Evolutionary conservation across 371 early-diverging fungal species (phyloP).

Genomic region (Funneliformis caledonium): DNA sequence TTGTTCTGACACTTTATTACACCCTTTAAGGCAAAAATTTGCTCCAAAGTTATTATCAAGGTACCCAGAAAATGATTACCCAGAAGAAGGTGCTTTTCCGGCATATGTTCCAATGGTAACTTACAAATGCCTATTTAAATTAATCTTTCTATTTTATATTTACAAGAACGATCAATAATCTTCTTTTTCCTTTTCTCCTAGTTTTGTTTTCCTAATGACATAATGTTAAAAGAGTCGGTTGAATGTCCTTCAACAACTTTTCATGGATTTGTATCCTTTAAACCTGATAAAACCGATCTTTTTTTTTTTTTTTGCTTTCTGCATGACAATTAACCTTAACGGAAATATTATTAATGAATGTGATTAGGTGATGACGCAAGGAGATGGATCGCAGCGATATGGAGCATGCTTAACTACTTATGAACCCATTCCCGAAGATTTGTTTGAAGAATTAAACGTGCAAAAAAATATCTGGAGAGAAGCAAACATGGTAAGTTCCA

Average conservation of each 20-base stretch:
- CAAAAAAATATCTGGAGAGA: conserved; percentile 58
- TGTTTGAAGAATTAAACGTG: conserved; percentile 54
- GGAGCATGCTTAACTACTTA: conserved; percentile 25
- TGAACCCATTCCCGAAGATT: conserved; percentile 45
- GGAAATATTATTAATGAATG: background rate
- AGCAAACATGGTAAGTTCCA: conserved; percentile 53
- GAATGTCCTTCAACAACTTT: conserved; percentile 1
- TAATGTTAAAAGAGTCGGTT: conserved; percentile 4
- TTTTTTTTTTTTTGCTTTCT: background rate
- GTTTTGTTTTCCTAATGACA: conserved; percentile 36
- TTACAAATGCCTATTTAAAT: background rate
- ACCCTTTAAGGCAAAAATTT: conserved; percentile 29
- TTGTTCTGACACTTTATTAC: background rate
- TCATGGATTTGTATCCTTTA: conserved; percentile 38
- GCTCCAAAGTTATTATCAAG: background rate
- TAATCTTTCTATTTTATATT: background rate
- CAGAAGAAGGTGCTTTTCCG: conserved; percentile 22
- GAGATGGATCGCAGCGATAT: conserved; percentile 31
- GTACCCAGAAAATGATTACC: conserved; percentile 23
- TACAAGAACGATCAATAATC: background rate
- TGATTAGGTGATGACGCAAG: conserved; percentile 30
- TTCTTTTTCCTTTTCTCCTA: background rate
- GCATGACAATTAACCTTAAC: background rate
- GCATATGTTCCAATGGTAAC: conserved; percentile 32
- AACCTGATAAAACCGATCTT: background rate